Evolutionary conservation across 768 basidiomycete species (phyloP), one percentile per base, ranked within the genome.

Genomic region (Kockovaella imperatae): DNA sequence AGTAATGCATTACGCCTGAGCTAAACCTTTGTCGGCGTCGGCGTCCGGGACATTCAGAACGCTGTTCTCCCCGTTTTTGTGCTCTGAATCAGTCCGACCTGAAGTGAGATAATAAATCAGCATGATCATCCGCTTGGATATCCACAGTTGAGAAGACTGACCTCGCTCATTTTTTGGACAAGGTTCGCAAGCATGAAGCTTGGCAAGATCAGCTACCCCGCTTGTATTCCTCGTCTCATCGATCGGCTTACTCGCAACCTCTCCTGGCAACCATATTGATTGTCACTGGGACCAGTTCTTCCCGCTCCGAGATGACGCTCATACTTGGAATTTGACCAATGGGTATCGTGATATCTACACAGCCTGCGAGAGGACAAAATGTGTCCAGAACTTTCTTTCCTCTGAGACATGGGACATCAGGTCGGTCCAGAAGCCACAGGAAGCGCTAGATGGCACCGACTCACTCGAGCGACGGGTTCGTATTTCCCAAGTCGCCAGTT

Each of bases 301-400:
- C 40, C 44, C 26, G 23, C 4, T 29, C 36, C 20, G 53, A 55
- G 40, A 68, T 49, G 18, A 53, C 50, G 17, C 50, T 54, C 31
- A 55, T 45, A 51, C 61, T 69, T 4, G 58, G 47, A 0, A 60
- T 63, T 46, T 71, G 63, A 25, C 63, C 65, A 28, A 71, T 54
- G 2, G 60, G 60, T 18, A 60, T 36, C 26, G 57, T 57, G 39
- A 44, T 45, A 15, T 60, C 46, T 3, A 49, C 52, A 21, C 51
- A 52, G 30, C 55, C 54, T n/a, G 49, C 45, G 6, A 38, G 35
- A 13, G 43, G 40, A 17, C 36, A 36, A 13, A 46, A 24, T 23
- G 39, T n/a, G 31, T 10, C 31, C 31, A 17, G 31, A 32, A 32
- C 8, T 20, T 20, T 8, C 8, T 38, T 10, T 38, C 36, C 36